phyloP scores from a whole-genome alignment of 306 rosid species.

The Bauhinia variegata region DNA sequence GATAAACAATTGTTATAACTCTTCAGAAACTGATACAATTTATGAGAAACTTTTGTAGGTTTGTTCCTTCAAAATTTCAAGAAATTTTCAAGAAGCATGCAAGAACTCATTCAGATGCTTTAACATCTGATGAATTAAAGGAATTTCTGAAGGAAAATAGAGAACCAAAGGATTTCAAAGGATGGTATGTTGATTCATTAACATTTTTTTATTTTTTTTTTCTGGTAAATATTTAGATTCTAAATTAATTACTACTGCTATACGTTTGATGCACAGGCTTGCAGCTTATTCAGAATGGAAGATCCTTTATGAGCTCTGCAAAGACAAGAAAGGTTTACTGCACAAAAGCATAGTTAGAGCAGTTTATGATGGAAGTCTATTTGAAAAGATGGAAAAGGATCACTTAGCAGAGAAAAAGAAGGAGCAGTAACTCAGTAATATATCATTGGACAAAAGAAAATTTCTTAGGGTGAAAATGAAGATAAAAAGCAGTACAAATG shows the following conservation, averaged over 20 bases:
- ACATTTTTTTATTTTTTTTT: not conserved
- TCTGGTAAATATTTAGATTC: no score
- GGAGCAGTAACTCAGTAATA: no score
- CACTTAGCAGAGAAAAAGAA: slow-evolving; percentile 34
- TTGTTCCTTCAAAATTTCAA: slow-evolving; percentile 54
- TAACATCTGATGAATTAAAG: slow-evolving; percentile 51
- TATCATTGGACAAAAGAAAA: no score
- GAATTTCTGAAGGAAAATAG: slow-evolving; percentile 46
- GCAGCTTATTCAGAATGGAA: slow-evolving; percentile 55
- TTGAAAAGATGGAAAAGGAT: slow-evolving; percentile 51
- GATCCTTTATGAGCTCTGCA: slow-evolving; percentile 53
- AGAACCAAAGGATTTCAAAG: slow-evolving; percentile 45
- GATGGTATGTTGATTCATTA: slow-evolving; percentile 44
- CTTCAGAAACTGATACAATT: no score
- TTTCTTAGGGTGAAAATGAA: not conserved
- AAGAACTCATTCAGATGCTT: slow-evolving; percentile 28
- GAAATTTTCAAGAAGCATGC: slow-evolving; percentile 53
- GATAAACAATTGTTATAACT: no score
- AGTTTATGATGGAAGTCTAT: slow-evolving; percentile 65
- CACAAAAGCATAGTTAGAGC: slow-evolving; percentile 47
- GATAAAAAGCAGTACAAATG: no score
- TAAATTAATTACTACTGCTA: no score
- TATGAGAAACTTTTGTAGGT: slow-evolving; percentile 31
- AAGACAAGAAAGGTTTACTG: slow-evolving; percentile 59
- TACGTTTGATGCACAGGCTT: slow-evolving; percentile 42